Conservation (phyloP, 768 basidiomycete genomes). For the Kwoniella dendrophila region DNA sequence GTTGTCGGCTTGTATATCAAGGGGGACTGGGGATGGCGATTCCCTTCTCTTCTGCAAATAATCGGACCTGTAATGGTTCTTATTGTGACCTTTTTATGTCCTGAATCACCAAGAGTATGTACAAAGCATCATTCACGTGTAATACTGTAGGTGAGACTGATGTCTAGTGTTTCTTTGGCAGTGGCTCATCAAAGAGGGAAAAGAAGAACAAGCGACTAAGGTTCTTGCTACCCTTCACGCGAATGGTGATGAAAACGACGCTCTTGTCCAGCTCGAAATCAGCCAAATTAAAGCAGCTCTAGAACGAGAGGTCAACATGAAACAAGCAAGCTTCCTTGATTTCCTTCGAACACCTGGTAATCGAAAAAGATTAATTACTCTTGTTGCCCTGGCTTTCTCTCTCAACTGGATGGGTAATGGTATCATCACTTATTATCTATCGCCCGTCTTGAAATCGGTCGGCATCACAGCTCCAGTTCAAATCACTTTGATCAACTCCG, state of each 20-base stretch:
- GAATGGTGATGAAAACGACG: slow-evolving; percentile 22
- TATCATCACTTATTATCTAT: slow-evolving; percentile 42
- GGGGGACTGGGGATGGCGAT: slow-evolving; percentile 35
- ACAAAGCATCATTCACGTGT: no score
- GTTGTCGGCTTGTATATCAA: slow-evolving; percentile 31
- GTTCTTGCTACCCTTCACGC: slow-evolving; percentile 28
- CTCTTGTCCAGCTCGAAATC: background rate
- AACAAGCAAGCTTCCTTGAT: slow-evolving; percentile 4
- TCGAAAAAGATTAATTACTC: slow-evolving; percentile 24
- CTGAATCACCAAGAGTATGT: slow-evolving; percentile 31
- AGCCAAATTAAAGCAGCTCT: slow-evolving; percentile 18
- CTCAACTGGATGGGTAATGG: slow-evolving; percentile 28
- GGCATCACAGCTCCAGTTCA: slow-evolving; percentile 43
- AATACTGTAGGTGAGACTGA: no score
- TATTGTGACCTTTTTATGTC: slow-evolving; percentile 23
- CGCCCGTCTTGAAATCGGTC: slow-evolving; percentile 43
- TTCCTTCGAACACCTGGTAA: slow-evolving; percentile 29
- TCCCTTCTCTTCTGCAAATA: slow-evolving; percentile 33
- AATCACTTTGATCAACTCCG: slow-evolving; percentile 46
- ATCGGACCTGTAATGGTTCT: slow-evolving; percentile 27
- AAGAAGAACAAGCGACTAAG: slow-evolving; percentile 30
- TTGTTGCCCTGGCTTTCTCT: slow-evolving; percentile 21
- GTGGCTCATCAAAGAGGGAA: slow-evolving; percentile 39
- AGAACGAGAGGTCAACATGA: slow-evolving; percentile 37
- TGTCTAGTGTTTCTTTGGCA: no score